Conservation (phyloP, 768 basidiomycete species). For the Lentinula boryana region DNA sequence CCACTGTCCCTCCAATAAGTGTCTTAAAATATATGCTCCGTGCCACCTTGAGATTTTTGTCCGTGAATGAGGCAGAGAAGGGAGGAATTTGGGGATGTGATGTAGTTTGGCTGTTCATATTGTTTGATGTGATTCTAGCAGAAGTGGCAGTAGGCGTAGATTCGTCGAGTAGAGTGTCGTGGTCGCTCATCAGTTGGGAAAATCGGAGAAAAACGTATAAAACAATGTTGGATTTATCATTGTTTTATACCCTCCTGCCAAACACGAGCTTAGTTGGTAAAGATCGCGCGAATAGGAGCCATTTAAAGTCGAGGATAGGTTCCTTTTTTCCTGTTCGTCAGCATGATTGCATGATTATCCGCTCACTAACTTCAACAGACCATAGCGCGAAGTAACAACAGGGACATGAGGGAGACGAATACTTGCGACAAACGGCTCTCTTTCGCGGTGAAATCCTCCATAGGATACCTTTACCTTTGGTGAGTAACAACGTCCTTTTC, state of each 20-base stretch:
- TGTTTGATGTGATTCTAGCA: background rate
- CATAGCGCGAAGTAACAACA: no score
- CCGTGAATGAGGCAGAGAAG: slow-evolving; percentile 6
- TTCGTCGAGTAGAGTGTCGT: background rate
- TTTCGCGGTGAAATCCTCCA: no score
- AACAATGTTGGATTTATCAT: background rate
- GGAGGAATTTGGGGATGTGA: background rate
- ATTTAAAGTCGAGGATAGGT: background rate
- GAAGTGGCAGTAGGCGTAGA: background rate
- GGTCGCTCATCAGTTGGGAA: background rate
- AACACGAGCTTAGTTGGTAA: background rate
- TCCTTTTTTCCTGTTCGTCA: background rate
- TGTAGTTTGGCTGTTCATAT: background rate
- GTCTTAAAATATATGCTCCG: slow-evolving; percentile 36
- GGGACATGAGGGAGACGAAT: no score
- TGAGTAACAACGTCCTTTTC: no score
- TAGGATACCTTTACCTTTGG: no score
- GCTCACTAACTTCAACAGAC: no score
- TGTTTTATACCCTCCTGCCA: background rate
- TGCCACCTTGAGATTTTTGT: slow-evolving; percentile 7
- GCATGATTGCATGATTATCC: background rate
- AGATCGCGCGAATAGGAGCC: background rate
- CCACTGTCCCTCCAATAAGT: slow-evolving; percentile 25
- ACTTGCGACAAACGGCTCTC: no score
- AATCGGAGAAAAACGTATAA: background rate